These are phyloP conservation scores for Coemansia sp. DNA, from an alignment of 192 early-diverging fungal species.

Conservation along the genomic window DNA sequence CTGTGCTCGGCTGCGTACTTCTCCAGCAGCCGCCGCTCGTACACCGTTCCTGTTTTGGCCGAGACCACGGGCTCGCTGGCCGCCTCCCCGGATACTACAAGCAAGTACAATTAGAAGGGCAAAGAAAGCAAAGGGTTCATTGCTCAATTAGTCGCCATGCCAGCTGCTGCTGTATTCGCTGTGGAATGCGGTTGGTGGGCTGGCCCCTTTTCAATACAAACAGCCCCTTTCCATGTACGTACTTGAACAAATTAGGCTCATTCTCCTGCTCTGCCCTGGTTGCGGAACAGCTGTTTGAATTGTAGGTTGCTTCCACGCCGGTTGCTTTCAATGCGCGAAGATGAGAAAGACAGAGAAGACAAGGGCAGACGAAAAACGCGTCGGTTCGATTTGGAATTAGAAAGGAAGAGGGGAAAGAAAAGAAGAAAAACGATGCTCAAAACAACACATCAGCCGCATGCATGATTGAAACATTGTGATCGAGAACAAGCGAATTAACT, in stretches of 20 bases:
- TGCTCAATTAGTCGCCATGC: not conserved
- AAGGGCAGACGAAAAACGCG: no score
- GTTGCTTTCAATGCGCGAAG: no score
- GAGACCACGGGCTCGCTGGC: slow-evolving; percentile 89
- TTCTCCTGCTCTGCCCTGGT: slow-evolving; percentile 6
- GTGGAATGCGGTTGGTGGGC: not conserved
- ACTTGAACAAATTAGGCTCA: slow-evolving; percentile 47
- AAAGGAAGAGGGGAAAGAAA: no score
- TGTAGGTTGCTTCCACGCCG: no score
- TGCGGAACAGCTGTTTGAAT: no score
- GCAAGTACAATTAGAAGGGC: not conserved
- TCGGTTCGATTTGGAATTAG: no score
- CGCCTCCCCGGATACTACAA: slow-evolving; percentile 87
- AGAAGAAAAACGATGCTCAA: no score
- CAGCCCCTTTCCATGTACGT: slow-evolving; percentile 6
- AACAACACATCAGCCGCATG: no score
- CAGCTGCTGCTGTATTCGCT: not conserved
- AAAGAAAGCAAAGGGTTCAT: not conserved
- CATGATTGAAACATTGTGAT: no score
- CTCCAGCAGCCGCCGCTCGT: slow-evolving; percentile 82
- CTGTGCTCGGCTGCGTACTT: slow-evolving; percentile 81
- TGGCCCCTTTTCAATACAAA: not conserved
- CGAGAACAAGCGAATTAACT: no score
- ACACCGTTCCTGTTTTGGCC: slow-evolving; percentile 79
- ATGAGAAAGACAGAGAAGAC: no score